These are phyloP conservation scores for Melocanna baccifera DNA, from an alignment of 176 grass and related monocot species.

Conservation along the genomic window DNA sequence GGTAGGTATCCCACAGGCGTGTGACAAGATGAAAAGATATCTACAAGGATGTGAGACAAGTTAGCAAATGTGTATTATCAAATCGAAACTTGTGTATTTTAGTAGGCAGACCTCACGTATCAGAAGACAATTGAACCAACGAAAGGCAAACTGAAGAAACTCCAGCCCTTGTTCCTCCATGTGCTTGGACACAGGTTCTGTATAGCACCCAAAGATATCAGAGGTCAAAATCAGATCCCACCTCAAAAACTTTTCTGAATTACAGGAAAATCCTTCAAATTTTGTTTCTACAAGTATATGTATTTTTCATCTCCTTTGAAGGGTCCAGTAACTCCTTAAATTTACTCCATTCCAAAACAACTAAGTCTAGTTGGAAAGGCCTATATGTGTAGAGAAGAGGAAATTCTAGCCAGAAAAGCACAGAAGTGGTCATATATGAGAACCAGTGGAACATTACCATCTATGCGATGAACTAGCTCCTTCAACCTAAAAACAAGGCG, in stretches of 20 bases:
- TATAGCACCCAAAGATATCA: not conserved
- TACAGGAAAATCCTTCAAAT: not conserved
- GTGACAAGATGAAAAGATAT: conserved; percentile 94
- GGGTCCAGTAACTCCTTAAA: not conserved
- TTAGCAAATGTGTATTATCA: not conserved
- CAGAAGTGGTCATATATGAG: not conserved
- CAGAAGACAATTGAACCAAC: conserved; percentile 98
- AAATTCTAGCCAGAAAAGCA: not conserved
- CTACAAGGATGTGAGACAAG: conserved; percentile 39
- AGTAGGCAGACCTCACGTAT: conserved; percentile 78
- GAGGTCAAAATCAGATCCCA: not conserved
- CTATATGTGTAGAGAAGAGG: not conserved
- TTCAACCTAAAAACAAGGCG: conserved; percentile 88
- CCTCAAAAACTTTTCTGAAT: not conserved
- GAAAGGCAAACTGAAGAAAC: conserved; percentile 98
- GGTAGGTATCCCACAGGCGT: conserved; percentile 90
- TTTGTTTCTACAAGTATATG: not conserved
- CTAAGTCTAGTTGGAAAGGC: conserved; percentile 2
- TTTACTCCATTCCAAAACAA: not conserved
- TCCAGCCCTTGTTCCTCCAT: conserved; percentile 97
- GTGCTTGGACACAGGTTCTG: conserved; percentile 91
- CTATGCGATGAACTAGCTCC: conserved; percentile 82
- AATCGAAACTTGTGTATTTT: not conserved
- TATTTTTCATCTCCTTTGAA: not conserved
- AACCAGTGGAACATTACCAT: conserved; percentile 55